Evolutionary conservation across 2,329 filamentous ascomycete species (phyloP).

Genomic region (Pseudogymnoascus sp.): DNA sequence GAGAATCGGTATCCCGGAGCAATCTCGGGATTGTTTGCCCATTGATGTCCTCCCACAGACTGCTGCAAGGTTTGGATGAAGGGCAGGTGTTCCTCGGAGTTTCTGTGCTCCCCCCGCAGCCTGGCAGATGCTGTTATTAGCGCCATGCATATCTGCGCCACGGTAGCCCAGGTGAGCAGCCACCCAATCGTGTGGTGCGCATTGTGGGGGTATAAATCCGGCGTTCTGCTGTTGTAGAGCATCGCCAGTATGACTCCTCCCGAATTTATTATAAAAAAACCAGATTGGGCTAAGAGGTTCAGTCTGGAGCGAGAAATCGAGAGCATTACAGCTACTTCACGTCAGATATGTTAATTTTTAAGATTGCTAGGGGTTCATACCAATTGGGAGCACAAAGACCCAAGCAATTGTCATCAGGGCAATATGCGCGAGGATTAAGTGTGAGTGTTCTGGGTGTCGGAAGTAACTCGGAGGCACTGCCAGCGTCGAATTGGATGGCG

Average conservation of each 20-base stretch:
- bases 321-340: slow-evolving; percentile 56
- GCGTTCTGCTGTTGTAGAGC: slow-evolving; percentile 72
- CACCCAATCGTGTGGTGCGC: slow-evolving; percentile 80
- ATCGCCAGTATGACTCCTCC: slow-evolving; percentile 57
- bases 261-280: slow-evolving; percentile 57
- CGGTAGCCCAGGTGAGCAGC: slow-evolving; percentile 66
- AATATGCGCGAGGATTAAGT: slow-evolving; percentile 50
- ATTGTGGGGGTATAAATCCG: slow-evolving; percentile 78
- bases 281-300: slow-evolving; percentile 60
- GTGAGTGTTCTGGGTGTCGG: slow-evolving; percentile 31
- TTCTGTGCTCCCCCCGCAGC: slow-evolving; percentile 21
- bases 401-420: slow-evolving; percentile 61
- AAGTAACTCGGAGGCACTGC: slow-evolving; percentile 34
- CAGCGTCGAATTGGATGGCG: slow-evolving; percentile 14
- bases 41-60: slow-evolving; percentile 46
- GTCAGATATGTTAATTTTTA: neutral
- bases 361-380: slow-evolving; percentile 37
- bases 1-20: slow-evolving; percentile 43
- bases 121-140: slow-evolving; percentile 23
- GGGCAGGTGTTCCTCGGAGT: slow-evolving; percentile 42
- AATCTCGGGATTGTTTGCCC: slow-evolving; percentile 31
- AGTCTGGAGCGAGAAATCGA: slow-evolving; percentile 73
- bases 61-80: slow-evolving; percentile 57
- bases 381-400: slow-evolving; percentile 61
- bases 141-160: slow-evolving; percentile 58